Evolutionary conservation across 2,329 filamentous ascomycete genomes (phyloP), one percentile per base, ranked within the genome.

Genomic region (Polychaeton citri): DNA sequence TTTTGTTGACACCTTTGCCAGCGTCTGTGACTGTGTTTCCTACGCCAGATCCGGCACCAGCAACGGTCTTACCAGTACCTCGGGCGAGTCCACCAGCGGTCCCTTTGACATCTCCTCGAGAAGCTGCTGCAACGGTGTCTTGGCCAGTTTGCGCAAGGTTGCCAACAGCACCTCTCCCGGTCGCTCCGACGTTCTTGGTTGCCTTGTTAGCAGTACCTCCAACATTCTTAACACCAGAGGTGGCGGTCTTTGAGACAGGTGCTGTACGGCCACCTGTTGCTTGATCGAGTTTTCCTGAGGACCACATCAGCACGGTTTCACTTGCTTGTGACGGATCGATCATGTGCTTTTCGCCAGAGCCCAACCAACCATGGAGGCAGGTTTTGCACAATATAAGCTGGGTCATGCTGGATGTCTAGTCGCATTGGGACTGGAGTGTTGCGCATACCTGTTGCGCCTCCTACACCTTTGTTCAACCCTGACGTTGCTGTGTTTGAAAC

Each of bases 201-300:
- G 46, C 50, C 13, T 44, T 39, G 21, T 43, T 40, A 2, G 55
- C 57, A 3, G 59, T 55, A 32, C 57, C 52, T 19, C 56, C 50
- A 8, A 61, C 53, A 13, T 54, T 53, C 45, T 58, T 64, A 1
- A 58, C 47, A 2, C 52, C 51, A 19, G 51, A 53, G 4, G 56
- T 57, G 0, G 51, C 52, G 3, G 55, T 53, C 28, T 55, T 51
- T 12, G 60, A 48, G 5, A 54, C 48, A 20, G 48, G 44, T 8
- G 43, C 45, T 5, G 50, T 40, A 8, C 40, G 41, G 5, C 45
- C 47, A 18, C 55, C 54, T 2, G 55, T 48, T 6, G 52, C 45
- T 50, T 56, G 46, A 53, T 62, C 39, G 50, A 53, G 30, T 46
- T 38, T 31, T 43, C 50, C 53, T 54, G 41, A 16, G 12, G 13